These are phyloP conservation scores for Aspergillus pseudoterreus DNA, from an alignment of 2,329 filamentous ascomycete species.

Conservation along the genomic window DNA sequence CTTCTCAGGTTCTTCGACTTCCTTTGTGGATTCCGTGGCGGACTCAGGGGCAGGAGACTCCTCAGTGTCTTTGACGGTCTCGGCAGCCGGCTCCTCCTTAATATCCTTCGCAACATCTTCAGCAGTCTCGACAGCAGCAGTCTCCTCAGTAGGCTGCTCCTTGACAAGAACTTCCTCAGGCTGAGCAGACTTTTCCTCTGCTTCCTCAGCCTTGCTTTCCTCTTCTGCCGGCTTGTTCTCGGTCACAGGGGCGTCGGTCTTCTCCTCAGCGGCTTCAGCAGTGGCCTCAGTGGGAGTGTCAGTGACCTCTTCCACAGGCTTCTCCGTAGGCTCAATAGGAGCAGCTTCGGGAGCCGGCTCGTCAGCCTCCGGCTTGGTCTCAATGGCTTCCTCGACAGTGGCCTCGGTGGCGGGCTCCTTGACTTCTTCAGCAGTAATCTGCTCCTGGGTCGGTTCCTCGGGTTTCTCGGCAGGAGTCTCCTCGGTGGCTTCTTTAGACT, in stretches of 20 bases:
- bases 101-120: conserved; percentile 3
- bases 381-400: neutral
- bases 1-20: neutral
- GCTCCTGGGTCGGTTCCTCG: conserved; percentile 3
- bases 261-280: neutral
- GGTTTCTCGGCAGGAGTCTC: conserved; percentile 10
- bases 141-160: conserved; percentile 1
- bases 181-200: too few relatives aligned
- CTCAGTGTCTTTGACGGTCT: conserved; percentile 2
- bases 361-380: neutral
- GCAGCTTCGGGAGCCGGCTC: neutral
- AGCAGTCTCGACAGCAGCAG: conserved; percentile 4
- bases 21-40: conserved; percentile 5
- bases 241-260: neutral
- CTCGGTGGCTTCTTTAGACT: conserved; percentile 2
- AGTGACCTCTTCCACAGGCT: neutral
- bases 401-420: neutral
- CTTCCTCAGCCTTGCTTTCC: neutral
- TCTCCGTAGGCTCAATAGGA: neutral
- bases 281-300: neutral
- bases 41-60: conserved; percentile 5
- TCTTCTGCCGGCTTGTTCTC: neutral
- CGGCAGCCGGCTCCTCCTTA: neutral
- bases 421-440: conserved; percentile 1
- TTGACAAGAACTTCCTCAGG: neutral